A percentile compares a stretch with the other conserved stretches of the same genome.
Evolutionary conservation across 2,329 filamentous ascomycete species (phyloP).

Genomic region (Ciborinia camelliae): DNA sequence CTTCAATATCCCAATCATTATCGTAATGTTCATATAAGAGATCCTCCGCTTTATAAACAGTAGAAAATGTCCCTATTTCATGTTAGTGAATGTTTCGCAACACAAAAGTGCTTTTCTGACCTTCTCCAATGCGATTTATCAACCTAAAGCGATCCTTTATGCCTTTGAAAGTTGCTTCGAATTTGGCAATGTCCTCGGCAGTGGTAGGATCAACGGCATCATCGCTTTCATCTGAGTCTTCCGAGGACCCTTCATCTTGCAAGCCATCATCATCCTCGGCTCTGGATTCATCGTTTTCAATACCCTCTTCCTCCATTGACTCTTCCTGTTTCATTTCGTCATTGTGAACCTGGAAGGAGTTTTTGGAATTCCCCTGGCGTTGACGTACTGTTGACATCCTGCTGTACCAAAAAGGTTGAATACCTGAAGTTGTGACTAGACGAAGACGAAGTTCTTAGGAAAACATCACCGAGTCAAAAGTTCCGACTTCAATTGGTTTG

Average conservation of each 20-base stretch:
- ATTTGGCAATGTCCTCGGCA: conserved; percentile 79
- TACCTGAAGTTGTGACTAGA: conserved; percentile 15
- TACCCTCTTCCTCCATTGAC: conserved; percentile 37
- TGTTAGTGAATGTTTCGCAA: conserved; percentile 22
- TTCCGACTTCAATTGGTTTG: background rate
- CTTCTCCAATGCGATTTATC: conserved; percentile 96
- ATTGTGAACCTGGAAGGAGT: conserved; percentile 40
- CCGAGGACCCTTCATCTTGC: conserved; percentile 44
- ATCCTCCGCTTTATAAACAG: conserved; percentile 98
- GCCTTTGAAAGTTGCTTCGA: conserved; percentile 77
- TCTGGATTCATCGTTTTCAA: conserved; percentile 35
- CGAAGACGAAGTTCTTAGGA: conserved; percentile 16
- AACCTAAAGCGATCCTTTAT: conserved; percentile 82
- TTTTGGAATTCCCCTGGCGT: conserved; percentile 32
- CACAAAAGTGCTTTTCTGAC: conserved; percentile 44
- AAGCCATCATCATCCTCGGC: conserved; percentile 29
- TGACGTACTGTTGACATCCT: conserved; percentile 35
- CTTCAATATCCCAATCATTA: conserved; percentile 81
- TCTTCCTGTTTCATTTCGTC: conserved; percentile 39
- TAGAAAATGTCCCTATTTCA: conserved; percentile 83
- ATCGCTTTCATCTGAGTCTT: conserved; percentile 55
- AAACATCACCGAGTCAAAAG: conserved; percentile 1
- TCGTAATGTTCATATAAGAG: conserved; percentile 77
- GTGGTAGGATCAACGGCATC: conserved; percentile 64
- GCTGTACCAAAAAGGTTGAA: conserved; percentile 18